Evolutionary conservation across 2,329 filamentous ascomycete species (phyloP).

Genomic region (Fusarium buharicum): DNA sequence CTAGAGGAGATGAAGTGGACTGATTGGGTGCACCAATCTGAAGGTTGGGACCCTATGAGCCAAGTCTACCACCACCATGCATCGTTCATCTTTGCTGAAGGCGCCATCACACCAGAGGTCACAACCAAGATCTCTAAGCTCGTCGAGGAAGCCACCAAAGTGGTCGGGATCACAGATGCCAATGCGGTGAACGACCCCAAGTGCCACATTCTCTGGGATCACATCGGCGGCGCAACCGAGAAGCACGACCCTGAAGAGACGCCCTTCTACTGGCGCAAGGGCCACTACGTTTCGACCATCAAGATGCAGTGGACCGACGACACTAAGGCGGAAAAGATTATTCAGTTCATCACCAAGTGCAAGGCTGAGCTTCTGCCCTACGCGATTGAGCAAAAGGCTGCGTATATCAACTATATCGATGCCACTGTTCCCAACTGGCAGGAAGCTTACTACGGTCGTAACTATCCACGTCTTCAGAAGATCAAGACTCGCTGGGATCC

Average conservation of each 20-base stretch:
- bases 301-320: background rate
- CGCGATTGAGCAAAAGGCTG: background rate
- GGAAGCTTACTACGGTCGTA: background rate
- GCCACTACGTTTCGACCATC: slow-evolving; percentile 1
- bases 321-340: background rate
- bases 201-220: slow-evolving; percentile 12
- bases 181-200: background rate
- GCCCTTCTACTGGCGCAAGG: background rate
- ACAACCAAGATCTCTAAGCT: background rate
- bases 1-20: slow-evolving; percentile 8
- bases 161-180: slow-evolving; percentile 2
- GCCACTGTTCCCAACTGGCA: background rate
- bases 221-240: slow-evolving; percentile 4
- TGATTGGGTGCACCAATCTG: background rate
- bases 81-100: slow-evolving; percentile 14
- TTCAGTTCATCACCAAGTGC: background rate
- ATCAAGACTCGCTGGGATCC: background rate
- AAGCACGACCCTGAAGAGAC: background rate
- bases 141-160: background rate
- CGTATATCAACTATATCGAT: slow-evolving; percentile 1
- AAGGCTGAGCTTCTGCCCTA: background rate
- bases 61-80: slow-evolving; percentile 5
- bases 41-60: slow-evolving; percentile 3
- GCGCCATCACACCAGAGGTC: slow-evolving; percentile 7
- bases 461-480: slow-evolving; percentile 1